Conservation (phyloP, 169 alveolate species). For the Babesia bovis region DNA sequence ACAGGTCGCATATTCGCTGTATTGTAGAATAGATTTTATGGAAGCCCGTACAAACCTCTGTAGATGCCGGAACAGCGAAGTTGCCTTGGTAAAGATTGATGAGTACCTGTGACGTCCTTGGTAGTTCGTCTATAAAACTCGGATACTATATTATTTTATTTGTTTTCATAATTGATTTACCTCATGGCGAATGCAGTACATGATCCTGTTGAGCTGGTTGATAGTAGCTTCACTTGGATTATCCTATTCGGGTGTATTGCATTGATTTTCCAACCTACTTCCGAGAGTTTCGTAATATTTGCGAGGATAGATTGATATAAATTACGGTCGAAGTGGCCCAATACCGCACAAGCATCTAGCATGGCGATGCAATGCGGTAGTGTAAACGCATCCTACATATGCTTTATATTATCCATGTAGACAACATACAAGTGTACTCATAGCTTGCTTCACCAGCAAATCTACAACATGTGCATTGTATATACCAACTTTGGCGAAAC, state of each 20-base stretch:
- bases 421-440: conserved; percentile 13
- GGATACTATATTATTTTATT: conserved; percentile 19
- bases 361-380: conserved; percentile 46
- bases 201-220: conserved; percentile 59
- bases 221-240: conserved; percentile 22
- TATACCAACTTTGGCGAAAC: conserved; percentile 55
- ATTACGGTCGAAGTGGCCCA: conserved; percentile 47
- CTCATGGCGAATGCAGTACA: conserved; percentile 52
- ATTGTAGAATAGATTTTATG: neutral
- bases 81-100: conserved; percentile 55
- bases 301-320: neutral
- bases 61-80: conserved; percentile 10
- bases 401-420: neutral
- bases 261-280: neutral
- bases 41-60: neutral
- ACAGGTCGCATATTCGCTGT: conserved; percentile 13
- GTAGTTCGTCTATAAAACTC: neutral
- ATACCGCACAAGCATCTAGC: conserved; percentile 52
- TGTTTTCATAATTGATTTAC: neutral
- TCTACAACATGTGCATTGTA: conserved; percentile 16
- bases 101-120: conserved; percentile 13
- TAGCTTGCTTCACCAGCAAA: conserved; percentile 24
- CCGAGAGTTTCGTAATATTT: neutral
- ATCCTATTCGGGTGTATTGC: conserved; percentile 4
- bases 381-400: conserved; percentile 51